phyloP scores from a whole-genome alignment of 306 rosid genomes.

The Inga oerstediana region DNA sequence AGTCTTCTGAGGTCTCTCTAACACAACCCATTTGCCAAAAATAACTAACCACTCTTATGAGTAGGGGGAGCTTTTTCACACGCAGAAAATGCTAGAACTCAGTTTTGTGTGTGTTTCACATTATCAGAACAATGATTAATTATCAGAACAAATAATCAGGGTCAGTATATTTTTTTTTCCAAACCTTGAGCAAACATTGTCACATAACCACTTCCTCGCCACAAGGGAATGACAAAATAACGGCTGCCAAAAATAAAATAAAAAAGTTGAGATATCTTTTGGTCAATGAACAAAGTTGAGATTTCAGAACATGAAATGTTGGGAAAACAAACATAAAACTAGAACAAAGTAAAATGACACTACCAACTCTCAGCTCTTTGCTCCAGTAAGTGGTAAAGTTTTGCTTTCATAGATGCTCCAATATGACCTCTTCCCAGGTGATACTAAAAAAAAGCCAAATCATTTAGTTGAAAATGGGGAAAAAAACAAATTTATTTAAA shows the following conservation, averaged over 20 bases:
- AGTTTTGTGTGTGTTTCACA: neutral
- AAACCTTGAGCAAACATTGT: constrained; percentile 94
- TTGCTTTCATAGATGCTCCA: constrained; percentile 79
- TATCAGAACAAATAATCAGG: constrained; percentile 23
- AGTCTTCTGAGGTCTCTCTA: constrained; percentile 17
- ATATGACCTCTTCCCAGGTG: constrained; percentile 95
- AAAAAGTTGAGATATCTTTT: neutral
- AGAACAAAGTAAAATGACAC: constrained; percentile 14
- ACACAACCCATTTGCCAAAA: neutral
- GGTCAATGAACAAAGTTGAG: constrained; percentile 2
- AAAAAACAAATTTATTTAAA: neutral
- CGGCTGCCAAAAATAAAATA: constrained; percentile 58
- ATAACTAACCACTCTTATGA: constrained; percentile 4
- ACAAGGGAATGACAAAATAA: constrained; percentile 85
- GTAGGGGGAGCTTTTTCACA: neutral
- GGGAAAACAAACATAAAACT: constrained; percentile 14
- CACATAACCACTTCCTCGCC: constrained; percentile 89
- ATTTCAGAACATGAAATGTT: constrained; percentile 30
- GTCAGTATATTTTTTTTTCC: constrained; percentile 32
- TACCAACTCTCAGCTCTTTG: constrained; percentile 89
- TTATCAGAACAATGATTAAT: neutral
- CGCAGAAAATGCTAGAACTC: constrained; percentile 2
- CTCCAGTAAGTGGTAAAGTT: constrained; percentile 76
- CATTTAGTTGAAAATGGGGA: neutral
- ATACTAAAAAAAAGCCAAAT: constrained; percentile 54